Evolutionary conservation across 768 basidiomycete species (phyloP), one percentile per base, ranked within the genome.

Genomic region (Hygrophorus russula): DNA sequence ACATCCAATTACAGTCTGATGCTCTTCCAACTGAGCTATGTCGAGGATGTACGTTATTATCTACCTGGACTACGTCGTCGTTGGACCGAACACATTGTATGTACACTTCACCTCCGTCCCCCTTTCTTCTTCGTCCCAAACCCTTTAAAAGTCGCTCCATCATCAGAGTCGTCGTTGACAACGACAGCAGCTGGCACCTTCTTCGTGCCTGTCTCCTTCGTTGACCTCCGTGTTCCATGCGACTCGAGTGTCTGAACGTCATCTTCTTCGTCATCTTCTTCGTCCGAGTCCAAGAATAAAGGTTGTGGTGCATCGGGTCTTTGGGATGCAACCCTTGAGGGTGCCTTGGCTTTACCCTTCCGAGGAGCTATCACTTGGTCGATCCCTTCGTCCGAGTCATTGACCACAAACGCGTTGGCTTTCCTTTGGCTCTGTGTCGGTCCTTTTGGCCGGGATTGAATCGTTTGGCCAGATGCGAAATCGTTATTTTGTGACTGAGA

Each of bases 121-220:
- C 13, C 14, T 18, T 14, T 36, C 41, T 24, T 43, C 11, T 40
- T 24, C 28, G 19, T 30, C 40, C 40, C 13, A 10, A 81, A 81
- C 5, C 81, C 81, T 49, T 72, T 74, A 62, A 85, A 85, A n/a
- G 76, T 73, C 20, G 69, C 72, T 5, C 70, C 82, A 45, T 84
- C 78, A 52, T 84, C 83, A 8, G 79, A 82, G 56, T 82, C 81
- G 52, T 83, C 80, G 44, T 78, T 76, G 3, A 69, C 61, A 29
- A 77, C 58, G 9, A 70, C 54, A 12, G 56, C 48, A 37, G 57
- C 65, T 57, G 59, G 65, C 38, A 46, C 40, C 39, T 49, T 61
- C 9, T 55, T 49, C 9, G 53, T 44, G 36, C 57, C 32, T 49
- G 46, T 29, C 51, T 51, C 11, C 55, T 28, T 39, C 51, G 12